Conservation (phyloP, 495 filamentous ascomycete genomes). For the Thozetella sp. region DNA sequence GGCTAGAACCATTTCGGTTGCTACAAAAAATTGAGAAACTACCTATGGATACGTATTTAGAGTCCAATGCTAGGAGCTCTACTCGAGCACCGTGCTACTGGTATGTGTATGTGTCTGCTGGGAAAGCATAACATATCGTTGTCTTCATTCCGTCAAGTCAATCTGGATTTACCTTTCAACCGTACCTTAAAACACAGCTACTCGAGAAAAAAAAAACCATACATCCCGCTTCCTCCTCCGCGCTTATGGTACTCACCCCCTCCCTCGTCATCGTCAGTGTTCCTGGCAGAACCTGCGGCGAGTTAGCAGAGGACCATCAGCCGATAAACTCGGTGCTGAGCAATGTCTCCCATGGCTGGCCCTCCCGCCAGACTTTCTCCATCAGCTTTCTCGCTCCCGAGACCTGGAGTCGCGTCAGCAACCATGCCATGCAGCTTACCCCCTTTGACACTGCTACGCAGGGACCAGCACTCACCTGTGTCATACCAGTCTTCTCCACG, state of each 20-base stretch:
- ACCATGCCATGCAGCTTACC: constrained; percentile 8
- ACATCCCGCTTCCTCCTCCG: no score
- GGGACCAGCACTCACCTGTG: constrained; percentile 54
- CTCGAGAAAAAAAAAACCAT: no score
- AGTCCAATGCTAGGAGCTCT: no score
- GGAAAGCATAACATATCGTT: no score
- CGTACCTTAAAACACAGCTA: no score
- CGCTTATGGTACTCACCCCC: no score
- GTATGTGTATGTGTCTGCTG: no score
- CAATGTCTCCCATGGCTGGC: constrained; percentile 64
- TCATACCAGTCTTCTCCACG: constrained; percentile 77
- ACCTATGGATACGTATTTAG: no score
- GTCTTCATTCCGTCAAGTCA: no score
- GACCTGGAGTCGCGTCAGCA: constrained; percentile 38
- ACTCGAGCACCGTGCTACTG: no score
- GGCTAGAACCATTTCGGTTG: not conserved
- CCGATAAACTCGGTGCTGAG: constrained; percentile 69
- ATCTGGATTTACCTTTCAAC: no score
- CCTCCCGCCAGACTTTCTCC: constrained; percentile 67
- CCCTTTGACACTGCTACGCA: not conserved
- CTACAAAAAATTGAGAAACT: no score
- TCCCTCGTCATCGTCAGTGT: not conserved
- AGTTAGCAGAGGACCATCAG: constrained; percentile 11
- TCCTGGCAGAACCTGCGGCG: not conserved
- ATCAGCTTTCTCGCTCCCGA: constrained; percentile 63